Conservation (phyloP, 2,329 filamentous ascomycete genomes). For the Raffaelea deltoideospora region DNA sequence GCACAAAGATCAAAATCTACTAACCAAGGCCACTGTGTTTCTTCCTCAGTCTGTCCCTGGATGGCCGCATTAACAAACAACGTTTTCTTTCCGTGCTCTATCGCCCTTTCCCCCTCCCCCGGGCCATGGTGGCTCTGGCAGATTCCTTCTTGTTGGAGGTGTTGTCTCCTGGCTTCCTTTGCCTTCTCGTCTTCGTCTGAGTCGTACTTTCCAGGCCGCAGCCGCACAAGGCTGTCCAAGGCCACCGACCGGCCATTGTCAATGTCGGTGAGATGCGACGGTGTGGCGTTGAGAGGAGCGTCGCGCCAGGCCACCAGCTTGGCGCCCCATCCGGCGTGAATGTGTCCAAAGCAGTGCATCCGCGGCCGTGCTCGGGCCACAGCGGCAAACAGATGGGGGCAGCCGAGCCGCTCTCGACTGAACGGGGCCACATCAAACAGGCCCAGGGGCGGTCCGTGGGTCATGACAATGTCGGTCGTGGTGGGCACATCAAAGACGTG, state of each 20-base stretch:
- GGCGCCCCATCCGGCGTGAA: conserved; percentile 45
- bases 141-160: no score
- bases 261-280: conserved; percentile 31
- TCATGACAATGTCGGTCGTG: background rate
- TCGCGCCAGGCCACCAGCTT: conserved; percentile 35
- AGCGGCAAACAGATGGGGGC: conserved; percentile 27
- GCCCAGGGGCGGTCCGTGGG: conserved; percentile 14
- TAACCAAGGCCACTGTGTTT: no score
- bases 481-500: background rate
- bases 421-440: conserved; percentile 28
- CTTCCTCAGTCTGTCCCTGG: no score
- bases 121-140: no score
- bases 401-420: conserved; percentile 21
- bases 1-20: no score
- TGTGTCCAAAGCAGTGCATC: conserved; percentile 42
- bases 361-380: conserved; percentile 25
- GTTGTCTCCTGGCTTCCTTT: no score
- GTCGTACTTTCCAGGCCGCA: background rate
- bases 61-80: no score
- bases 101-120: no score
- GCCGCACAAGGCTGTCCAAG: conserved; percentile 15
- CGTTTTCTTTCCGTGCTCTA: no score
- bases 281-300: conserved; percentile 8
- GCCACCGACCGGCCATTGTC: conserved; percentile 26
- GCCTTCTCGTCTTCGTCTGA: no score